A percentile compares a stretch with the other conserved stretches of the same genome.
These are phyloP conservation scores for Sanguinoderma infundibulare DNA, from an alignment of 1,284 basidiomycete species.

Conservation along the genomic window DNA sequence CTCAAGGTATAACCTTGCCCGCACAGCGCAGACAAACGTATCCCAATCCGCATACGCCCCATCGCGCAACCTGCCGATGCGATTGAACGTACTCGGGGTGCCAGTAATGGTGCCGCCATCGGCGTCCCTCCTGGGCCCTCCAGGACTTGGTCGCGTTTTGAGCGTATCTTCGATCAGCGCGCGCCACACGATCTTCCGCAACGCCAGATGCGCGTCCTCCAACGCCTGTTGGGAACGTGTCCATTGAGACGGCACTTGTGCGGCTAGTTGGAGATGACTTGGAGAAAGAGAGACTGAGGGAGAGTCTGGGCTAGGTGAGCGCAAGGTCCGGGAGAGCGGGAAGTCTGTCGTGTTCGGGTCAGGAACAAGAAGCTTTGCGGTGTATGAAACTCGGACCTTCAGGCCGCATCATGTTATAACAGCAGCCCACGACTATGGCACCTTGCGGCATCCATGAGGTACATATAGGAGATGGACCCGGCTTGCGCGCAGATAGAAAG, in stretches of 20 bases:
- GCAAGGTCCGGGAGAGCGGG: constrained; percentile 35
- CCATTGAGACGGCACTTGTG: constrained; percentile 49
- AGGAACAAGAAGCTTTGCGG: not conserved
- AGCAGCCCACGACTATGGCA: constrained; percentile 53
- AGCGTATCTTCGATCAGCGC: constrained; percentile 45
- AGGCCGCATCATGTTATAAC: constrained; percentile 53
- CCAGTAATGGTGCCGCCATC: not conserved
- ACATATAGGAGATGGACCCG: not conserved
- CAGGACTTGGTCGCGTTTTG: not conserved
- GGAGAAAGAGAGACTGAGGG: constrained; percentile 20
- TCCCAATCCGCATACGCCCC: constrained; percentile 39
- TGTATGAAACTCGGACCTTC: constrained; percentile 41
- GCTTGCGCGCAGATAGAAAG: constrained; percentile 31
- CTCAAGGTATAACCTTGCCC: constrained; percentile 30
- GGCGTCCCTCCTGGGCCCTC: not conserved
- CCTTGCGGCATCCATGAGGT: constrained; percentile 43
- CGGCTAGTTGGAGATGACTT: constrained; percentile 62
- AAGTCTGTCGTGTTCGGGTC: constrained; percentile 39
- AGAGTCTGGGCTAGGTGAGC: constrained; percentile 6
- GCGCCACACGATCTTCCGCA: constrained; percentile 69
- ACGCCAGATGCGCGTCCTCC: constrained; percentile 44
- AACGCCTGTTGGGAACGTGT: constrained; percentile 32
- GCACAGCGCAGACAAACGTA: constrained; percentile 34
- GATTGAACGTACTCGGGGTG: constrained; percentile 1
- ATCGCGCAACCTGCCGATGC: constrained; percentile 41